Percentiles rank a stretch among this genome's conserved stretches.
Evolutionary conservation across 257 asterid genomes (phyloP).

Genomic region (Apocynum venetum): DNA sequence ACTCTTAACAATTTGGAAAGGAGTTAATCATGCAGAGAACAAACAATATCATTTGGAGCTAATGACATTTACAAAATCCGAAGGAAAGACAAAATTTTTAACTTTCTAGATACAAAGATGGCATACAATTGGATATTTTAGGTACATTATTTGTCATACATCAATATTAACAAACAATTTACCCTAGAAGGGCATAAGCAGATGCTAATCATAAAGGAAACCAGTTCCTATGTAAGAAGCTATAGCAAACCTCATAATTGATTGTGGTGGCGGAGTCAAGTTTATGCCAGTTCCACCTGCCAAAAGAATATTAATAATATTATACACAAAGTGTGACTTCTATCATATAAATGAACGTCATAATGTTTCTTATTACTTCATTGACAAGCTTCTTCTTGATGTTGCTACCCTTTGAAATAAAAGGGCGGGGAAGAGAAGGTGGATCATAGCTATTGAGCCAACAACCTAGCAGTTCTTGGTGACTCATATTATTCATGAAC

Average conservation of each 20-base stretch:
- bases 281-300: constrained; percentile 97
- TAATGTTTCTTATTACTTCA: background rate
- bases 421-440: background rate
- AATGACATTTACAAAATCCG: background rate
- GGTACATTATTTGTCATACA: background rate
- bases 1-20: background rate
- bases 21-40: background rate
- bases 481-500: background rate
- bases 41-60: background rate
- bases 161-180: background rate
- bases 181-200: background rate
- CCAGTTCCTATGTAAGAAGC: background rate
- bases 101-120: background rate
- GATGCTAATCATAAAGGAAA: background rate
- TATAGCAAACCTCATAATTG: constrained; percentile 58
- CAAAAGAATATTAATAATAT: constrained; percentile 20
- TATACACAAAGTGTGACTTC: constrained; percentile 1
- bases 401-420: background rate
- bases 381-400: background rate
- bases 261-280: constrained; percentile 84
- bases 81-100: background rate
- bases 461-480: background rate
- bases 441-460: background rate
- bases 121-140: background rate
- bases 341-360: background rate